Evolutionary conservation across 2,329 filamentous ascomycete genomes (phyloP).

Genomic region (Domatiomyces globalis): DNA sequence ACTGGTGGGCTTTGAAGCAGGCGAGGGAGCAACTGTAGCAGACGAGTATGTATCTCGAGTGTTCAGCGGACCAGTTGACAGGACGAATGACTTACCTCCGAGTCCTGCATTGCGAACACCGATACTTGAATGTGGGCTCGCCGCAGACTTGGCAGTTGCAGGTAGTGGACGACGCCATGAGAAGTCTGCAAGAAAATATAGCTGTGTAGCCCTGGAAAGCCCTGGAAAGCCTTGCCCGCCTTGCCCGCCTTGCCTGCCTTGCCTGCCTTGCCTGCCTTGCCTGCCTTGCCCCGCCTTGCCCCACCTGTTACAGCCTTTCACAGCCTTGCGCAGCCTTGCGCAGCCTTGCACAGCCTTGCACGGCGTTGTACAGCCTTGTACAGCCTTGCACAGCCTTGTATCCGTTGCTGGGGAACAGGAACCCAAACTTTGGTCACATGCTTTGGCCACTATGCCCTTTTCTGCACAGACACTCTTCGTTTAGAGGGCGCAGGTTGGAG

Average conservation of each 20-base stretch:
- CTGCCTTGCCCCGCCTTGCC: no score
- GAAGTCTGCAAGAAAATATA: no score
- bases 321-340: background rate
- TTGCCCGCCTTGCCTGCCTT: no score
- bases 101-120: conserved; percentile 20
- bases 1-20: conserved; percentile 33
- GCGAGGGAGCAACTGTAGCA: conserved; percentile 30
- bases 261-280: no score
- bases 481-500: background rate
- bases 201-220: no score
- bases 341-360: background rate
- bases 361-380: background rate
- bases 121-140: conserved; percentile 20
- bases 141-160: conserved; percentile 16
- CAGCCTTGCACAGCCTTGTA: background rate
- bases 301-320: no score
- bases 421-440: no score
- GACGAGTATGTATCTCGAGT: conserved; percentile 3
- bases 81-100: conserved; percentile 18
- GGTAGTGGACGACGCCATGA: background rate
- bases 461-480: background rate
- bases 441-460: background rate
- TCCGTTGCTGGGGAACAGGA: background rate
- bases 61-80: background rate
- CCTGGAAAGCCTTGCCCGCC: background rate